Evolutionary conservation across 176 grass and related monocot genomes (phyloP), one percentile per base, ranked within the genome.

Genomic region (Miscanthus lutarioriparius): DNA sequence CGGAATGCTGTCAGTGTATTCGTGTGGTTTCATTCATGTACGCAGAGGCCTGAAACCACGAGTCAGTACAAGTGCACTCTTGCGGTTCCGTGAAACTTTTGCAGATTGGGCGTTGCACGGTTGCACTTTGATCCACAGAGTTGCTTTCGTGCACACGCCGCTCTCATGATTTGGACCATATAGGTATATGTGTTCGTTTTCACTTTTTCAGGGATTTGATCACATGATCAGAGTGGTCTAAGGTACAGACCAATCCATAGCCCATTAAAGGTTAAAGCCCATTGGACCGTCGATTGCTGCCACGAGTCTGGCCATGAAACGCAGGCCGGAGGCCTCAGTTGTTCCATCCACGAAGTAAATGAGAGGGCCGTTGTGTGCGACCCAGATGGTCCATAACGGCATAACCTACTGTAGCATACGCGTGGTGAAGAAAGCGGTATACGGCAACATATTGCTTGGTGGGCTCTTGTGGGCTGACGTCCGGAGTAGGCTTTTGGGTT

Each of bases 11-110:
- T 26, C 80, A 7, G 40, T 48, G 4, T 2, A 7, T 2, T 19
- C 45, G 10, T 83, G 64, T 83, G 64, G 56, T 26, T 74, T 48
- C 81, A 20, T 74, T n/a, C 70, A 54, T 8, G 49, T 20, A 54
- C 22, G 37, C 39, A 28, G 47, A 26, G 26, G 23, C 54, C 2
- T 47, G 19, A 26, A 51, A 62, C 20, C 8, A 48, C 28, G 25
- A 23, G 30, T 10, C 8, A 17, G 32, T 35, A 22, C 19, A 11
- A 45, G 43, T 72, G 39, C 69, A n/a, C 36, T n/a, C 14, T 72
- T 72, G 38, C 69, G 11, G n/a, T 72, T 72, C 23, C 38, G 69
- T 72, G 2, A 72, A 43, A 43, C 69, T 72, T 72, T 44, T 43
- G 69, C 38, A 3, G 6, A 17, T 25, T 71, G 12, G 38, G 22